Base-by-base conservation (phyloP, 768 basidiomycete genomes). In the Chalciporus pseudorubinellus region DNA sequence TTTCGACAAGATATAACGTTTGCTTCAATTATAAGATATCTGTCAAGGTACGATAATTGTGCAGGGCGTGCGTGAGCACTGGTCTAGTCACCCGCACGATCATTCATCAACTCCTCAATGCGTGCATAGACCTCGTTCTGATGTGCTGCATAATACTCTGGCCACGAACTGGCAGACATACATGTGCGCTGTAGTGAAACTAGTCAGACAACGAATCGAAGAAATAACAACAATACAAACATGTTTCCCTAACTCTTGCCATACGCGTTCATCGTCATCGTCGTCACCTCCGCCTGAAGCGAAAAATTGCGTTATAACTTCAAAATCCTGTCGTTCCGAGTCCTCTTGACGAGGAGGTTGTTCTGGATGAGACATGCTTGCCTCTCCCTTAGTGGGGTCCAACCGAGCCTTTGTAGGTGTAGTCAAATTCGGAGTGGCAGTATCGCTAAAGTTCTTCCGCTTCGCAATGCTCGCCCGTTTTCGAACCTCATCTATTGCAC, bases 251-350 rank as follows among this genome's bases (percentile, higher is more conserved):
- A 89, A 63, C 38, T 65, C 70, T 42, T 66, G 70, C 81, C 83
- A 88, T 29, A 83, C 69, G n/a, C 74, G 69, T 20, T 70, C 70
- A n/a, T 77, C 76, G 4, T 69, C 64, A 8, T 74, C 70, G 1
- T 77, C 74, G 4, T 79, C 74, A 11, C 77, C 77, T 36, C 76
- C 78, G 11, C 75, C 74, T 4, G 68, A 73, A 11, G 77, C 78
- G 57, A 87, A 83, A 58, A 84, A 87, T 10, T 66, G 63, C 7
- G 78, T 74, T 33, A 88, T 72, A 3, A 69, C 61, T 16, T 78
- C 69, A n/a, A 85, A 68, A 61, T 85, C 82, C 44, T 74, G 66
- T 51, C 33, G 60, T 45, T 66, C 60, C 44, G 52, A 19, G 6
- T 54, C 46, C 45, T 55, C 52, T 54, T 52, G 52, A 14, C 19